These are phyloP conservation scores for Potentilla sterilis DNA, from an alignment of 306 rosid species.

Conservation along the genomic window DNA sequence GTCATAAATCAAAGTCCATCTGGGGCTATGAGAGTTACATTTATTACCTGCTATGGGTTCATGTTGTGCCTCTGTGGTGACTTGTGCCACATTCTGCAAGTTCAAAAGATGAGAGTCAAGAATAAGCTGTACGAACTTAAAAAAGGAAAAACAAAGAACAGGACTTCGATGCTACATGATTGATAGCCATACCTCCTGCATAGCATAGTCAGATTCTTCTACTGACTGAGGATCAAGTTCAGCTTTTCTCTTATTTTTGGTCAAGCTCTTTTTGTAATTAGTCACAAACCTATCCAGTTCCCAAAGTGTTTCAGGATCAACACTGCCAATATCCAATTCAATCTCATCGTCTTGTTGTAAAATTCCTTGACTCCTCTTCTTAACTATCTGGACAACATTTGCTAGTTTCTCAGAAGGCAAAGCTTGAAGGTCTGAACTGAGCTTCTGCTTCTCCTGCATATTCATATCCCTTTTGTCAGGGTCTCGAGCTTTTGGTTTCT, in stretches of 20 bases:
- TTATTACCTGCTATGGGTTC: slow-evolving; percentile 52
- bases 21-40: not conserved
- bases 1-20: not conserved
- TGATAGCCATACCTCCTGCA: slow-evolving; percentile 35
- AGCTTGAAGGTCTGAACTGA: slow-evolving; percentile 67
- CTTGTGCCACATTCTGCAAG: slow-evolving; percentile 43
- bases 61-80: slow-evolving; percentile 21
- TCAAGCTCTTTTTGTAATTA: slow-evolving; percentile 69
- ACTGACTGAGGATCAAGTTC: slow-evolving; percentile 55
- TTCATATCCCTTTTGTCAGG: slow-evolving; percentile 80
- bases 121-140: slow-evolving; percentile 17
- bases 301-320: slow-evolving; percentile 91
- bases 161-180: not conserved
- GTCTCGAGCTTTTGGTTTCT: slow-evolving; percentile 85
- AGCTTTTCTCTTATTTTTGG: slow-evolving; percentile 68
- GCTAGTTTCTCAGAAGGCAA: slow-evolving; percentile 82
- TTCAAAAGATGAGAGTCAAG: slow-evolving; percentile 17
- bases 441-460: slow-evolving; percentile 76
- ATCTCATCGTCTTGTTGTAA: slow-evolving; percentile 85
- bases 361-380: slow-evolving; percentile 66
- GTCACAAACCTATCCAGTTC: slow-evolving; percentile 88
- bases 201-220: slow-evolving; percentile 37
- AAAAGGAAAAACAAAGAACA: not conserved
- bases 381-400: slow-evolving; percentile 69
- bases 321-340: slow-evolving; percentile 84